phyloP scores from a whole-genome alignment of 768 basidiomycete genomes.

The Suillus sp. region DNA sequence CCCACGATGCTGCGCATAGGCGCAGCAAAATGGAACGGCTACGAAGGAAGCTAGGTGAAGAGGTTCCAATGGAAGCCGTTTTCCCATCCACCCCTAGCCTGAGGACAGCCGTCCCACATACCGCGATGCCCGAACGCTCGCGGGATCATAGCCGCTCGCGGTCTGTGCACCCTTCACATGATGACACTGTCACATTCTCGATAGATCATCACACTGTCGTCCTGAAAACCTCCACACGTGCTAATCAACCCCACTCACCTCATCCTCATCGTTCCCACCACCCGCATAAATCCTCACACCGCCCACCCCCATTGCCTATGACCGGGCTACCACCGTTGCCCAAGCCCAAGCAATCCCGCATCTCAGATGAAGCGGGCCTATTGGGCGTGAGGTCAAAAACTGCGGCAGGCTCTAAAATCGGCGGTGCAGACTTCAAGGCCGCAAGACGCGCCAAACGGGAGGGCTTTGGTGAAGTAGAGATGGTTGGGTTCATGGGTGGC shows the following conservation, averaged over 20 bases:
- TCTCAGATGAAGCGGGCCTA: constrained; percentile 21
- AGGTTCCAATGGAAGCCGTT: constrained; percentile 61
- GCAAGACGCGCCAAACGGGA: constrained; percentile 31
- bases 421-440: constrained; percentile 33
- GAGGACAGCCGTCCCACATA: constrained; percentile 16
- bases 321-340: constrained; percentile 28
- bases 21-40: constrained; percentile 66
- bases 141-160: constrained; percentile 13
- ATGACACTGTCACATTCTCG: constrained; percentile 28
- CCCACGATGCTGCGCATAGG: constrained; percentile 39
- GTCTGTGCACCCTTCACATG: constrained; percentile 15
- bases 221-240: constrained; percentile 21
- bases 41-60: constrained; percentile 61
- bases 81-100: constrained; percentile 41
- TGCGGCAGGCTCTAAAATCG: constrained; percentile 27
- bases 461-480: constrained; percentile 30
- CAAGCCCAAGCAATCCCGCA: constrained; percentile 20
- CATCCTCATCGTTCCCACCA: constrained; percentile 16
- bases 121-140: constrained; percentile 1
- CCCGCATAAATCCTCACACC: constrained; percentile 24
- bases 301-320: constrained; percentile 27
- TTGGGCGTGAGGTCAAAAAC: constrained; percentile 25
- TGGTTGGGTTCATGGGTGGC: constrained; percentile 31
- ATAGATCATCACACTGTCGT: constrained; percentile 29
- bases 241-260: constrained; percentile 18